Percentiles rank a stretch among this genome's conserved stretches.
These are phyloP conservation scores for Phytophthora colocasiae DNA, from an alignment of 352 stramenopile species.

Conservation along the genomic window DNA sequence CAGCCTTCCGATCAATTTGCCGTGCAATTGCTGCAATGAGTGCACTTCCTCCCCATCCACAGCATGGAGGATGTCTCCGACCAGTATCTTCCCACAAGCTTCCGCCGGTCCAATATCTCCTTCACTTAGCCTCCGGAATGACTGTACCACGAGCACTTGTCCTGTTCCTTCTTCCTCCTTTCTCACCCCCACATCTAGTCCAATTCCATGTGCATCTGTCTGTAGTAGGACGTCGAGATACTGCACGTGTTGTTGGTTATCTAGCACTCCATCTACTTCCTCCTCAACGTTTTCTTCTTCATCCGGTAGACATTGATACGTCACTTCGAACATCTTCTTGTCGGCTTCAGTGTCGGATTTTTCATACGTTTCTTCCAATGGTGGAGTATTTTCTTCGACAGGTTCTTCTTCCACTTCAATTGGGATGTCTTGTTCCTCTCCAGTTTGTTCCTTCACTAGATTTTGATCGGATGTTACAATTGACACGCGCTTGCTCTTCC, in stretches of 20 bases:
- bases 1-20: constrained; percentile 16
- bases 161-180: not conserved
- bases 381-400: not conserved
- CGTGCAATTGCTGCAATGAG: constrained; percentile 44
- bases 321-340: constrained; percentile 22
- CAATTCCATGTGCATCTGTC: constrained; percentile 50
- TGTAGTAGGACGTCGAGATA: constrained; percentile 62
- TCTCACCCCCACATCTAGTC: constrained; percentile 43
- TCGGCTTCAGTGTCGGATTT: not conserved
- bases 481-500: too few species aligned
- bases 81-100: constrained; percentile 45
- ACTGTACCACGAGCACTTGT: constrained; percentile 40
- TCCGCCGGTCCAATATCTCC: constrained; percentile 60
- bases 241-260: constrained; percentile 16
- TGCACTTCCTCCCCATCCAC: constrained; percentile 49
- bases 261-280: not conserved
- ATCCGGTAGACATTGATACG: constrained; percentile 27
- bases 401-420: constrained; percentile 28
- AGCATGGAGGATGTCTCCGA: constrained; percentile 50
- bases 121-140: constrained; percentile 50
- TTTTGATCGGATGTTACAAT: constrained; percentile 4
- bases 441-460: not conserved
- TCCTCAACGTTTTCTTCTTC: constrained; percentile 9
- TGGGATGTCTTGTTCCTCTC: not conserved
- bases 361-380: not conserved